phyloP scores from a whole-genome alignment of 345 rosid species.

The Acer campestre region DNA sequence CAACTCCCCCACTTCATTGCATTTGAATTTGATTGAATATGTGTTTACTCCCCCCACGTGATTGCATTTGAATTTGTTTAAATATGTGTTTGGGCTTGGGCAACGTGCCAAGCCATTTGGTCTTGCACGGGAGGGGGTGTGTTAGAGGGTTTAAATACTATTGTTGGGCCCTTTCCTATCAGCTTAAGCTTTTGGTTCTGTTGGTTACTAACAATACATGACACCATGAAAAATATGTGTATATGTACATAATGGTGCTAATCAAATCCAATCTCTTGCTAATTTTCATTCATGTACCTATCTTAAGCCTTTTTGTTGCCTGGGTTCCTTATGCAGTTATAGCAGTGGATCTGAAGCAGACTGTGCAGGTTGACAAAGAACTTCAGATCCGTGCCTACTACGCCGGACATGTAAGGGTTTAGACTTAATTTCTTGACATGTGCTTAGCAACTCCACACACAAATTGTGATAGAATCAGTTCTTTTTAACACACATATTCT shows the following conservation, averaged over 20 bases:
- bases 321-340: slow-evolving; percentile 51
- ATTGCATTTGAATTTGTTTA: no score
- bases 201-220: not conserved
- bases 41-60: no score
- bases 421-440: slow-evolving; percentile 8
- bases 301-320: not conserved
- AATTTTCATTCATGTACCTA: not conserved
- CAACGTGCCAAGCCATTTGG: no score
- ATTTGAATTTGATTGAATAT: no score
- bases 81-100: no score
- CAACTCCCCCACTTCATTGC: no score
- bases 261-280: not conserved
- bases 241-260: not conserved
- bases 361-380: slow-evolving; percentile 83
- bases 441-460: slow-evolving; percentile 5
- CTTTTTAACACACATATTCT: not conserved
- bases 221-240: not conserved
- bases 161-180: no score
- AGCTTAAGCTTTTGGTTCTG: no score
- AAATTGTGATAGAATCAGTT: not conserved
- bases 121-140: no score
- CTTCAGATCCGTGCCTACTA: slow-evolving; percentile 93
- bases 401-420: slow-evolving; percentile 86
- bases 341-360: slow-evolving; percentile 90
- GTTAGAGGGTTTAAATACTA: no score